Evolutionary conservation across 2,329 filamentous ascomycete species (phyloP).

Genomic region (Aspergillus sp.): DNA sequence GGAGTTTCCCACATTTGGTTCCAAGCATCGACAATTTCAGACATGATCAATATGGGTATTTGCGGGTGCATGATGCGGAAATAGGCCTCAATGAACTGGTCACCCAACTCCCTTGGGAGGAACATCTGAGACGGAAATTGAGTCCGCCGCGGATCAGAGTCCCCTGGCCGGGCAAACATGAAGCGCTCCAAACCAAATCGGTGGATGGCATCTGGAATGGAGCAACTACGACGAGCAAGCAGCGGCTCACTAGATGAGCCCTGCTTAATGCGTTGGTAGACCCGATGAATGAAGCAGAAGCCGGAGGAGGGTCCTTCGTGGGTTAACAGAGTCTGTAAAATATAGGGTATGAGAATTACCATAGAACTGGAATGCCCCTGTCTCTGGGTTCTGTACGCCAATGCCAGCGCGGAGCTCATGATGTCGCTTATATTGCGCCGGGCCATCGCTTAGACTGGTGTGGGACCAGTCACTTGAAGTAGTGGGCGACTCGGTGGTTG

Average conservation of each 20-base stretch:
- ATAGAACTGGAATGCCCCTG: conserved; percentile 20
- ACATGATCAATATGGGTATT: conserved; percentile 14
- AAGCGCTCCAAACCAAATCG: conserved; percentile 19
- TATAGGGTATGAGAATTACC: conserved; percentile 1
- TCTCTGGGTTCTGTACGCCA: conserved; percentile 15
- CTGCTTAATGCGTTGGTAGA: conserved; percentile 18
- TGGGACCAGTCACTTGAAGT: background rate
- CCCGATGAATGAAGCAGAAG: conserved; percentile 18
- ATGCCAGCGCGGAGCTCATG: conserved; percentile 19
- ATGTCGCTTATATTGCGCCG: conserved; percentile 17
- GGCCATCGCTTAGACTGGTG: conserved; percentile 10
- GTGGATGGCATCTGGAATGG: conserved; percentile 13
- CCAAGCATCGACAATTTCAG: conserved; percentile 15
- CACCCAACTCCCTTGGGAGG: conserved; percentile 9
- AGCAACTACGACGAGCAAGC: conserved; percentile 7
- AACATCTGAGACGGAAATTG: conserved; percentile 12
- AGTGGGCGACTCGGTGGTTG: conserved; percentile 6
- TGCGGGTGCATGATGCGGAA: conserved; percentile 18
- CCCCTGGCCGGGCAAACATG: conserved; percentile 14
- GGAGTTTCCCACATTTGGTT: conserved; percentile 18
- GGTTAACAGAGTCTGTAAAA: background rate
- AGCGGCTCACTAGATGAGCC: conserved; percentile 8
- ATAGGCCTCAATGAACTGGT: conserved; percentile 16
- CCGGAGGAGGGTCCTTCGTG: conserved; percentile 18
- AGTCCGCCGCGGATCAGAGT: conserved; percentile 4